A percentile compares a stretch with the other conserved stretches of the same genome.
Conservation (phyloP, 129 eudicot species). For the Escallonia herrerae region DNA sequence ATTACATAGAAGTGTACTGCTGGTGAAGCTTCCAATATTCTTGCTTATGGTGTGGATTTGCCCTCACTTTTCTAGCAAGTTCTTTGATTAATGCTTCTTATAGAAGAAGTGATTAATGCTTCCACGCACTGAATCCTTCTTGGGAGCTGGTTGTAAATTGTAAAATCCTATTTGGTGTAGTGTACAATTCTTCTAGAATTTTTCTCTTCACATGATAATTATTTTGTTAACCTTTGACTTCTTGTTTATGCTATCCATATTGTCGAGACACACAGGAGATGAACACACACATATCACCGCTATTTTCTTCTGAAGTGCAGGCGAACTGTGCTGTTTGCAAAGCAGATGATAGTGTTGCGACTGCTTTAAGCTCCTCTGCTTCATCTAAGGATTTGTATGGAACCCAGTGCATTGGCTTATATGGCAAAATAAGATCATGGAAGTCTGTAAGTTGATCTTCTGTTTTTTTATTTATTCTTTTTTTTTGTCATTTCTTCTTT, state of each 20-base stretch:
- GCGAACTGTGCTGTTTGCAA: conserved; percentile 93
- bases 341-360: conserved; percentile 93
- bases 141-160: too few species aligned
- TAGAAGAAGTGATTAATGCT: too few species aligned
- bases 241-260: too few species aligned
- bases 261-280: neutral
- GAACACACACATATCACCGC: neutral
- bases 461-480: conserved; percentile 4
- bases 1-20: conserved; percentile 5
- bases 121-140: too few species aligned
- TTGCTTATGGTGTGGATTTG: too few species aligned
- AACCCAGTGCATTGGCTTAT: conserved; percentile 81
- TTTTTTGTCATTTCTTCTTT: too few species aligned
- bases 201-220: too few species aligned
- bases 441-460: conserved; percentile 70
- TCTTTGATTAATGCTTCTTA: too few species aligned
- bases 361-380: conserved; percentile 64
- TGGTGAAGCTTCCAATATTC: neutral
- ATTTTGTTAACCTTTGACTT: too few species aligned
- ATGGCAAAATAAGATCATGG: conserved; percentile 91
- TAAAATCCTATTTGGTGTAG: too few species aligned
- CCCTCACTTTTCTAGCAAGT: too few species aligned
- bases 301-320: conserved; percentile 34
- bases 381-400: conserved; percentile 87
- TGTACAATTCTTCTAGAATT: too few species aligned